Evolutionary conservation across 2,329 filamentous ascomycete genomes (phyloP), one percentile per base, ranked within the genome.

Genomic region (Ambrosiella beaveri): DNA sequence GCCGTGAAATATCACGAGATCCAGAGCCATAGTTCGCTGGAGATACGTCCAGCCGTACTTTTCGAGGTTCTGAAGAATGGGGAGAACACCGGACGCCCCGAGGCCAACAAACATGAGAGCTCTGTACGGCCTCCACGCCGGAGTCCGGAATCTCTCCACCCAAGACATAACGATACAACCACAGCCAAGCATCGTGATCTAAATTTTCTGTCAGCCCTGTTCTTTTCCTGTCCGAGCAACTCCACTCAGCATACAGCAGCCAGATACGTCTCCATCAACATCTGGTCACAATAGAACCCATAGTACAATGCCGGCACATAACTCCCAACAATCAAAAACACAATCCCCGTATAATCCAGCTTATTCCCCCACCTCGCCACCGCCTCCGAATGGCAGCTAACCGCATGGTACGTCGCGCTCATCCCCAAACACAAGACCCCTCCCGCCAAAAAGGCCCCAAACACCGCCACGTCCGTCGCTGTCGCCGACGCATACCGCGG

Each of bases 291-390:
- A 65, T 80, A 87, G 68, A 95, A 88, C 2, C 85, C 89, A 69
- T 94, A 95, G 69, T 88, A 93, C 60, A 98, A 70, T 54, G 86
- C 85, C 1, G 93, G 90, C 51, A 97, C 80, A 66, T 91, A 95
- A 67, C 85, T 91, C 6, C 93, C 93, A 63, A 91, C 86, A 60
- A 97, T 97, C 63, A 98, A 73, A 54, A 84, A 80, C 37, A 97
- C 87, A 64, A 98, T 98, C 6, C 93, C 93, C 4, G 91, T 80
- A 68, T 98, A 97, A 68, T 98, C 93, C 59, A 97, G 73, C 69
- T 95, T 88, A 68, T 97, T 97, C 9, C 90, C 90, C 74, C 88
- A 86, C 62, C 80, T 83, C 1, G 85, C 82, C 12, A 96, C 87
- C 1, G 71, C 70, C 41, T 81, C 79, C 15, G 86, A 93, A 69